phyloP scores from a whole-genome alignment of 345 rosid species.

The Dimocarpus longan region DNA sequence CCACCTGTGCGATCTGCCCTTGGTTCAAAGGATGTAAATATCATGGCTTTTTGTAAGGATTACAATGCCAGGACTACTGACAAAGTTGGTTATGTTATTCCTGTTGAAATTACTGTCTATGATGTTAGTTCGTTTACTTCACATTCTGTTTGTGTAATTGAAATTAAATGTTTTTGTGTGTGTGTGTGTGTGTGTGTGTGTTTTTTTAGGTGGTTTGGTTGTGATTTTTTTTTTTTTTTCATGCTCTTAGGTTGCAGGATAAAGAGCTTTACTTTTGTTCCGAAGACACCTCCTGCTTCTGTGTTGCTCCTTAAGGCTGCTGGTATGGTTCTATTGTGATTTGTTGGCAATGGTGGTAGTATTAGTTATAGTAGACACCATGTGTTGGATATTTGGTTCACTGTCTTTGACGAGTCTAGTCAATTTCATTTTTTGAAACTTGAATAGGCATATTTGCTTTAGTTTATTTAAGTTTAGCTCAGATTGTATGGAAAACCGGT shows the following conservation, averaged over 20 bases:
- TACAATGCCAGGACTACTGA: no score
- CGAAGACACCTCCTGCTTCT: conserved; percentile 64
- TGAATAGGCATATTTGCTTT: neutral
- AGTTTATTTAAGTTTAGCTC: neutral
- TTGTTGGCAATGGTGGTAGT: neutral
- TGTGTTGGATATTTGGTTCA: neutral
- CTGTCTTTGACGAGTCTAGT: neutral
- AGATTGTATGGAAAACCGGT: neutral
- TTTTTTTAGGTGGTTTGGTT: neutral
- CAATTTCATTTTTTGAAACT: neutral
- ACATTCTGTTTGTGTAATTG: neutral
- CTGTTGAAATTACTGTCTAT: conserved; percentile 90
- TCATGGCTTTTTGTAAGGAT: no score
- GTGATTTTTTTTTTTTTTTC: neutral
- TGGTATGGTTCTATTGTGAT: conserved; percentile 43
- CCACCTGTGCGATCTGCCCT: conserved; percentile 95
- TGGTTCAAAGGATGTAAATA: conserved; percentile 44
- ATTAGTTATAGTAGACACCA: neutral
- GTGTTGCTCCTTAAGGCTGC: conserved; percentile 92
- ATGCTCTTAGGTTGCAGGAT: conserved; percentile 57
- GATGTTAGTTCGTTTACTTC: conserved; percentile 53
- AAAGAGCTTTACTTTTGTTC: conserved; percentile 70
- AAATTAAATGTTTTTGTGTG: neutral
- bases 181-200: neutral
- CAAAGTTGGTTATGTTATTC: conserved; percentile 43